Evolutionary conservation across 176 grass and related monocot species (phyloP).

Genomic region (Triticum urartu): DNA sequence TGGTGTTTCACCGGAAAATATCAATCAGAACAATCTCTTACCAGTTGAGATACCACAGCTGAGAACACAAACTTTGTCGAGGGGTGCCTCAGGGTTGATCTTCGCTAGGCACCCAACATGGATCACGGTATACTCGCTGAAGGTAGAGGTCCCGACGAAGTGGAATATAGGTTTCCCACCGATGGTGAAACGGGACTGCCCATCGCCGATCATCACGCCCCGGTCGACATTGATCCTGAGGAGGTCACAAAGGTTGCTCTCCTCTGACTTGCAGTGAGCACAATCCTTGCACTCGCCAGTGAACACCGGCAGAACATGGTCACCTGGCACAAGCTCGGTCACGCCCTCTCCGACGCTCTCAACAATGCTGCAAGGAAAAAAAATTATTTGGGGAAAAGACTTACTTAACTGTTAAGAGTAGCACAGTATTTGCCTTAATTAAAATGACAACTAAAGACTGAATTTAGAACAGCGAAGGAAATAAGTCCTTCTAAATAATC

Average conservation of each 20-base stretch:
- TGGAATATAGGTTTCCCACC: slow-evolving; percentile 75
- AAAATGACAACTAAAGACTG: neutral
- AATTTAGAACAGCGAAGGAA: neutral
- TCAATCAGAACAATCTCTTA: neutral
- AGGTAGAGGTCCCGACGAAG: slow-evolving; percentile 84
- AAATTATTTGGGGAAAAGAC: neutral
- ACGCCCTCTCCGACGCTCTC: slow-evolving; percentile 88
- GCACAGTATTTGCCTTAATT: neutral
- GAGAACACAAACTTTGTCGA: slow-evolving; percentile 87
- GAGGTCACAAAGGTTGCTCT: slow-evolving; percentile 86
- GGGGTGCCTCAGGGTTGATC: slow-evolving; percentile 71
- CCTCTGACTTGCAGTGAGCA: slow-evolving; percentile 62
- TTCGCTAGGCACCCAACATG: slow-evolving; percentile 73
- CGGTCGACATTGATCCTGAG: slow-evolving; percentile 77
- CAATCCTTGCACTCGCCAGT: slow-evolving; percentile 92
- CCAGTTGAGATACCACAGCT: slow-evolving; percentile 86
- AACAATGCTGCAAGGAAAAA: slow-evolving; percentile 45
- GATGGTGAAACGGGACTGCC: slow-evolving; percentile 58
- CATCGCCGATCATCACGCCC: slow-evolving; percentile 75
- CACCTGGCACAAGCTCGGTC: slow-evolving; percentile 73
- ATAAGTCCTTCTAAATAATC: neutral
- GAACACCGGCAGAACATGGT: slow-evolving; percentile 90
- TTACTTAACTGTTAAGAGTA: neutral
- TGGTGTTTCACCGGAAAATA: neutral
- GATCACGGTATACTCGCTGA: slow-evolving; percentile 80